phyloP scores from a whole-genome alignment of 345 rosid species.

The Moricandia arvensis region DNA sequence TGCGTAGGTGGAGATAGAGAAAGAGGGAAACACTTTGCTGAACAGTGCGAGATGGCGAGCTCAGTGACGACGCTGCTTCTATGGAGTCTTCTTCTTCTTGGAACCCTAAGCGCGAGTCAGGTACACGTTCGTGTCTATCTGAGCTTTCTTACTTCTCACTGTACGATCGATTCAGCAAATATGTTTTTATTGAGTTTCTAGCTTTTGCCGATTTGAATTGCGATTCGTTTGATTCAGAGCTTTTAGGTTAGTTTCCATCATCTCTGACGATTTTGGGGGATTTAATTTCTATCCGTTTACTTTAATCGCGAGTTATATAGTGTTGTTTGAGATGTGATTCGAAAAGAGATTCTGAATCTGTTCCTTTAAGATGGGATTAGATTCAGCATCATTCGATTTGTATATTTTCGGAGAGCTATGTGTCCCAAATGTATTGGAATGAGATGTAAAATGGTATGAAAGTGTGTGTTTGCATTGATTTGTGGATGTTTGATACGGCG shows the following conservation, averaged over 20 bases:
- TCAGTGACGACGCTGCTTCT: slow-evolving; percentile 44
- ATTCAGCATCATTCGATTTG: not conserved
- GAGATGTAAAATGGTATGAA: not conserved
- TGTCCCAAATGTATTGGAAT: not conserved
- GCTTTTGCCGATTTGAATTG: not conserved
- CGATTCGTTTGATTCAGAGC: not conserved
- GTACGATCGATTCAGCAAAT: not conserved
- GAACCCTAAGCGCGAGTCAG: slow-evolving; percentile 52
- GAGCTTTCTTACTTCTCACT: not conserved
- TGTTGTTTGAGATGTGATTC: not conserved
- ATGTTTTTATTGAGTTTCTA: not conserved
- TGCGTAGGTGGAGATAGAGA: not conserved
- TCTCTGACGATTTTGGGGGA: not conserved
- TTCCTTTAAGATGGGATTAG: not conserved
- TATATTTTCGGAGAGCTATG: not conserved
- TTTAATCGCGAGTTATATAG: not conserved
- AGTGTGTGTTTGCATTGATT: slow-evolving; percentile 10
- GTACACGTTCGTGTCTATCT: slow-evolving; percentile 13
- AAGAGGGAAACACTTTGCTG: not conserved
- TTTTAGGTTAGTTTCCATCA: not conserved
- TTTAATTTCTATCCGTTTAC: not conserved
- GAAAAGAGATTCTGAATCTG: not conserved
- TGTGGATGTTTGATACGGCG: slow-evolving; percentile 9
- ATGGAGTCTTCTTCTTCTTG: slow-evolving; percentile 52
- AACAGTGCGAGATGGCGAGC: slow-evolving; percentile 49